phyloP scores from a whole-genome alignment of 495 filamentous ascomycete genomes.

The Podospora pseudopauciseta region DNA sequence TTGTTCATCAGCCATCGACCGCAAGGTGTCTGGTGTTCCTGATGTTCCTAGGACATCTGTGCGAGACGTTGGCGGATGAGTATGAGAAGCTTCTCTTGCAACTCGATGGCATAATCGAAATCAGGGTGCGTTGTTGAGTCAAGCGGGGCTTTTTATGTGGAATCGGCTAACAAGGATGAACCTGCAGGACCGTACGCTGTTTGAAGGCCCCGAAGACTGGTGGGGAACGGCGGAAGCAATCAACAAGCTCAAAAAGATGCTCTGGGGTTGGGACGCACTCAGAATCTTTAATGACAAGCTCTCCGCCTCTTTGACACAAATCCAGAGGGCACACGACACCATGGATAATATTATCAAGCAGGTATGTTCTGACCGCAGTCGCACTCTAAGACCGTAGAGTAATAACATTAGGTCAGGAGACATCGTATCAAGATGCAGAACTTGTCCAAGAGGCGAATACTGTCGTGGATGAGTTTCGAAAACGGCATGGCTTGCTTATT shows the following conservation, averaged over 20 bases:
- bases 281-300: conserved; percentile 21
- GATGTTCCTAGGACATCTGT: conserved; percentile 16
- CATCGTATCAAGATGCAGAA: conserved; percentile 15
- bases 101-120: conserved; percentile 19
- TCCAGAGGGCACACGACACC: conserved; percentile 15
- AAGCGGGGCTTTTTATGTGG: not conserved
- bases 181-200: conserved; percentile 13
- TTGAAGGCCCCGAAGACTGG: conserved; percentile 20
- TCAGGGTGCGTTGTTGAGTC: conserved; percentile 9
- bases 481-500: conserved; percentile 17
- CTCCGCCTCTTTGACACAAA: conserved; percentile 15
- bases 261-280: conserved; percentile 22
- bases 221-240: conserved; percentile 18
- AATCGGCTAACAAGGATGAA: not conserved
- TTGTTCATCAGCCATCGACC: conserved; percentile 18
- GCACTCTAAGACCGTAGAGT: not conserved
- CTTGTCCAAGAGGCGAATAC: conserved; percentile 20
- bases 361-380: not conserved
- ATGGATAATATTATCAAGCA: conserved; percentile 20
- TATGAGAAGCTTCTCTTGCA: conserved; percentile 14
- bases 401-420: not conserved
- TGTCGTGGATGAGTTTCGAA: conserved; percentile 20
- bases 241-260: conserved; percentile 25
- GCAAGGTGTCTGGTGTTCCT: conserved; percentile 18
- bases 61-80: conserved; percentile 15